These are phyloP conservation scores for Eucalyptus leucophloia DNA, from an alignment of 345 rosid species.

Conservation along the genomic window DNA sequence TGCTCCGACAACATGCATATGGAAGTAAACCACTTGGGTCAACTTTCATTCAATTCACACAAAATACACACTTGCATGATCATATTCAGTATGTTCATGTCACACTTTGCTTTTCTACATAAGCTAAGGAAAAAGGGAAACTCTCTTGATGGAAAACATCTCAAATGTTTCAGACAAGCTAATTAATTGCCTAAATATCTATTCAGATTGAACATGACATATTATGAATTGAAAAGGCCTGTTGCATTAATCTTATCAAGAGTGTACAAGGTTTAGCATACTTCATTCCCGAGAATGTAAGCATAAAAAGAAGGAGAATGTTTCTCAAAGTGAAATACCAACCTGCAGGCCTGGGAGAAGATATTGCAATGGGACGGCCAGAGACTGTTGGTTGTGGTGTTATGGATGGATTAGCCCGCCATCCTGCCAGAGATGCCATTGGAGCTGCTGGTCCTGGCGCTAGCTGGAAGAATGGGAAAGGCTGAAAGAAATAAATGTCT, in stretches of 20 bases:
- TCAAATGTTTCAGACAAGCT: not conserved
- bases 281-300: not conserved
- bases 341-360: not conserved
- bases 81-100: not conserved
- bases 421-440: conserved; percentile 56
- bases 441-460: conserved; percentile 33
- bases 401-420: conserved; percentile 66
- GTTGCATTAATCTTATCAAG: not conserved
- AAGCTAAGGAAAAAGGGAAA: not conserved
- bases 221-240: not conserved
- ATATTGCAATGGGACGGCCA: conserved; percentile 28
- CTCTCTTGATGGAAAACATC: not conserved
- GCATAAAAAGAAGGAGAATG: not conserved
- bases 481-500: not conserved
- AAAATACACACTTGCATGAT: not conserved
- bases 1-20: not conserved
- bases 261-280: not conserved
- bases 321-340: not conserved
- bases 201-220: not conserved
- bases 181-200: not conserved
- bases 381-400: conserved; percentile 60
- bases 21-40: not conserved
- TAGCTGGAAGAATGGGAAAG: conserved; percentile 35
- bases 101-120: not conserved
- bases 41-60: not conserved